Percentiles rank a stretch among this genome's conserved stretches.
phyloP scores from a whole-genome alignment of 768 basidiomycete species.

The Tulasnella calospora region DNA sequence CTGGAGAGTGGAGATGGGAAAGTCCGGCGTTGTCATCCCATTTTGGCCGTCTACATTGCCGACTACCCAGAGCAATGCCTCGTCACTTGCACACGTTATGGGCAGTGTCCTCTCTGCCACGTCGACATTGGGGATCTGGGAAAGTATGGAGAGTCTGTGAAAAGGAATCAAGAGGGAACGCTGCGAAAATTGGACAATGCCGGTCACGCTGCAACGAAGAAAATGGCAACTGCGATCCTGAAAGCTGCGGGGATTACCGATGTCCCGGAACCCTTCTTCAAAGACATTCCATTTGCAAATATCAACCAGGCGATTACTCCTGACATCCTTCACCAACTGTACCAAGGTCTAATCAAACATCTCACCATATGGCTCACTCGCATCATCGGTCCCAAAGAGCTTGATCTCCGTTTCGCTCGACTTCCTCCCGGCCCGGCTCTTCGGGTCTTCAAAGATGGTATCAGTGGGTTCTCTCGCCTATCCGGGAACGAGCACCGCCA shows the following conservation, averaged over 20 bases:
- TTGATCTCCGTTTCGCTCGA: neutral
- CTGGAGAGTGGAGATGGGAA: constrained; percentile 41
- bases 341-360: neutral
- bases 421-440: neutral
- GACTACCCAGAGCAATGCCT: constrained; percentile 30
- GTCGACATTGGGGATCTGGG: constrained; percentile 7
- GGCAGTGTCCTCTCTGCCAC: constrained; percentile 26
- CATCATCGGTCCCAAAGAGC: neutral
- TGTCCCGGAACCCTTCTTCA: neutral
- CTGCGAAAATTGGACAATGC: constrained; percentile 36
- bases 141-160: constrained; percentile 24
- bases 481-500: neutral
- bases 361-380: constrained; percentile 32
- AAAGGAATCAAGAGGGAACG: constrained; percentile 44
- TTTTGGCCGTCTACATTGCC: constrained; percentile 37
- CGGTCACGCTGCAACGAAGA: constrained; percentile 32
- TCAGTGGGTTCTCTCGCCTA: neutral
- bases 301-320: neutral
- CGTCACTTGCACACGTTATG: constrained; percentile 22
- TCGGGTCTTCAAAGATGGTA: neutral
- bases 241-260: constrained; percentile 31
- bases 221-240: constrained; percentile 36
- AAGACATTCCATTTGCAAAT: neutral
- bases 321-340: neutral
- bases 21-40: constrained; percentile 37